These are phyloP conservation scores for Termitomyces sp. DNA, from an alignment of 768 basidiomycete genomes.

Conservation along the genomic window DNA sequence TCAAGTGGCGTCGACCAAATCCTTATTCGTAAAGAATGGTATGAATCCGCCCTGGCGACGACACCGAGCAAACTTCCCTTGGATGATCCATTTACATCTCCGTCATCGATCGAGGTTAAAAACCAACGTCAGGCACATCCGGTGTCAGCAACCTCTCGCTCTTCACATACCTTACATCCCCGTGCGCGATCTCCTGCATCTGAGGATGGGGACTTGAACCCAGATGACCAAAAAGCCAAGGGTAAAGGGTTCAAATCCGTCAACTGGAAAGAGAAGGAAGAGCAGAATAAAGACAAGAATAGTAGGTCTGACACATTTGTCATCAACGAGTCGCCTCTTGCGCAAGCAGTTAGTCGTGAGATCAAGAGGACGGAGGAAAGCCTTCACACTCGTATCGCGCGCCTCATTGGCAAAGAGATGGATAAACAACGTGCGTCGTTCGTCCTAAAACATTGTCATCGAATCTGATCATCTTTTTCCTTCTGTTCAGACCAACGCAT, in stretches of 20 bases:
- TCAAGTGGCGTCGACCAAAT: slow-evolving; percentile 87
- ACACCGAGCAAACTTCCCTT: slow-evolving; percentile 60
- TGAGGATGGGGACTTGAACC: slow-evolving; percentile 61
- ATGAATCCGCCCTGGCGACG: slow-evolving; percentile 55
- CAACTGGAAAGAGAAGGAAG: slow-evolving; percentile 43
- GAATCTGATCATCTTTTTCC: neutral
- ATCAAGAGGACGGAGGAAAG: slow-evolving; percentile 81
- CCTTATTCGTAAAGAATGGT: slow-evolving; percentile 82
- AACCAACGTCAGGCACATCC: slow-evolving; percentile 20
- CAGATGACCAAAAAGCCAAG: slow-evolving; percentile 61
- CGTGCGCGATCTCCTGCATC: slow-evolving; percentile 65
- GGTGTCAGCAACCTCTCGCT: slow-evolving; percentile 10
- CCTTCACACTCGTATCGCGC: slow-evolving; percentile 69
- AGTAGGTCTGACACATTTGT: slow-evolving; percentile 27
- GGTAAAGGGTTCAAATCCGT: slow-evolving; percentile 52
- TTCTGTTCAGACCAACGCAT: slow-evolving; percentile 64
- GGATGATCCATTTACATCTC: slow-evolving; percentile 27
- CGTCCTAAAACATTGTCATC: neutral
- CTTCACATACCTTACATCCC: slow-evolving; percentile 24
- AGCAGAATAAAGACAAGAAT: slow-evolving; percentile 28
- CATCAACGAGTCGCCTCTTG: slow-evolving; percentile 49
- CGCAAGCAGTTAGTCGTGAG: slow-evolving; percentile 62
- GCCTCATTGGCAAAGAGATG: slow-evolving; percentile 79
- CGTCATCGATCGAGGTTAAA: slow-evolving; percentile 17
- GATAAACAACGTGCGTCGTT: slow-evolving; percentile 76